A percentile compares a stretch with the other conserved stretches of the same genome.
Conservation (phyloP, 345 rosid genomes). For the Gossypium arboreum region DNA sequence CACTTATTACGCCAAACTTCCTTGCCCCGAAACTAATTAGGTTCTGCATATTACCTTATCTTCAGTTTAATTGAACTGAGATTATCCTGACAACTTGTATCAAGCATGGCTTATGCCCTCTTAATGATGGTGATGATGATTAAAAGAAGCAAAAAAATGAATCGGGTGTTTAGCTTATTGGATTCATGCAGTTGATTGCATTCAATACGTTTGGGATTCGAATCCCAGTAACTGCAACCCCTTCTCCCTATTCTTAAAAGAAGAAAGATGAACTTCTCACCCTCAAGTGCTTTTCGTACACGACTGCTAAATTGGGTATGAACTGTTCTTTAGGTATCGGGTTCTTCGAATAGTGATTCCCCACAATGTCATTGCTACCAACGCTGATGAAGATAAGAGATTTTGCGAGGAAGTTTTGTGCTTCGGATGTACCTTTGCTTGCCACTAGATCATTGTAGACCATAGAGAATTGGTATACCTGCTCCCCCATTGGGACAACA, state of each 20-base stretch:
- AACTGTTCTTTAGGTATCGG: slow-evolving; percentile 26
- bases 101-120: not conserved
- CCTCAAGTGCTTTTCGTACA: slow-evolving; percentile 36
- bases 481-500: slow-evolving; percentile 34
- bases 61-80: not conserved
- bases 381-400: slow-evolving; percentile 51
- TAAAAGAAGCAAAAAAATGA: no score
- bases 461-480: slow-evolving; percentile 31
- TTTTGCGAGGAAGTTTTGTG: slow-evolving; percentile 27
- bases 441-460: slow-evolving; percentile 22
- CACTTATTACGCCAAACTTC: slow-evolving; percentile 46
- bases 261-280: slow-evolving; percentile 21
- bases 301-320: slow-evolving; percentile 28
- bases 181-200: no score
- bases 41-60: slow-evolving; percentile 24
- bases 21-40: slow-evolving; percentile 37
- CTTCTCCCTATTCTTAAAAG: not conserved
- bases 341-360: slow-evolving; percentile 24
- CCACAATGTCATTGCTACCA: slow-evolving; percentile 48
- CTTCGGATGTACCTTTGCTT: slow-evolving; percentile 20
- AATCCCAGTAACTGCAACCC: no score
- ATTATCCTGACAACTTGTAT: not conserved
- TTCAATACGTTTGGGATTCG: no score
- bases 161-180: no score
- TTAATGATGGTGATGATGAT: no score